phyloP scores from a whole-genome alignment of 1,284 basidiomycete species.

The Boletus hoseneyae region DNA sequence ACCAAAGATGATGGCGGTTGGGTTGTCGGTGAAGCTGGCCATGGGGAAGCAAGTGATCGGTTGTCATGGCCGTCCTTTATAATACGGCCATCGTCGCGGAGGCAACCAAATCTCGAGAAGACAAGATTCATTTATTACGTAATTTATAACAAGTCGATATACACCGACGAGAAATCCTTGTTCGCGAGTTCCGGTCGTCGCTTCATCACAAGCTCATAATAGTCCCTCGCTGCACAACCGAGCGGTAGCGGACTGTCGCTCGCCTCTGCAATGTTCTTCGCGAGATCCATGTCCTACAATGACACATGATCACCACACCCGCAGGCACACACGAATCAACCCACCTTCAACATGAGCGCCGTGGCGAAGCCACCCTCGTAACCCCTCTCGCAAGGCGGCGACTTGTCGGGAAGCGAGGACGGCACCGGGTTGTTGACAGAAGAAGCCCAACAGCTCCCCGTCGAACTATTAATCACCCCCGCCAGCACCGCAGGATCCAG shows the following conservation, averaged over 20 bases:
- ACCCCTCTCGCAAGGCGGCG: slow-evolving; percentile 78
- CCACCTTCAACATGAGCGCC: slow-evolving; percentile 80
- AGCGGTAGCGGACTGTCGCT: slow-evolving; percentile 58
- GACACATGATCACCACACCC: slow-evolving; percentile 7
- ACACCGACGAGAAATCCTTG: slow-evolving; percentile 82
- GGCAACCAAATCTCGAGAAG: slow-evolving; percentile 27
- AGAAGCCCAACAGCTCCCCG: slow-evolving; percentile 80
- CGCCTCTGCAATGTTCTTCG: slow-evolving; percentile 54
- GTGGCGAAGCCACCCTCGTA: slow-evolving; percentile 86
- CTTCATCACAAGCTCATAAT: slow-evolving; percentile 57
- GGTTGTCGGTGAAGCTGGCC: slow-evolving; percentile 38
- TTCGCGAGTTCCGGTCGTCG: slow-evolving; percentile 54
- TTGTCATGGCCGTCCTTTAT: slow-evolving; percentile 26
- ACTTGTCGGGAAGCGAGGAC: slow-evolving; percentile 63
- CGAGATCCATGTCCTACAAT: slow-evolving; percentile 75
- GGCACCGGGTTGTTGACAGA: slow-evolving; percentile 88
- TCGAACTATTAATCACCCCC: slow-evolving; percentile 80
- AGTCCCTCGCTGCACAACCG: slow-evolving; percentile 55
- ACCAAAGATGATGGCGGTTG: slow-evolving; percentile 61
- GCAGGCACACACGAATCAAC: slow-evolving; percentile 5
- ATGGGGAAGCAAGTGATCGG: slow-evolving; percentile 24
- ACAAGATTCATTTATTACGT: slow-evolving; percentile 18
- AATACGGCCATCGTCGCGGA: slow-evolving; percentile 28
- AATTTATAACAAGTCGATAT: slow-evolving; percentile 48
- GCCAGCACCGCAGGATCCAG: slow-evolving; percentile 73